Base-by-base conservation (phyloP, 2,329 filamentous ascomycete species). In the Colletotrichum salicis region DNA sequence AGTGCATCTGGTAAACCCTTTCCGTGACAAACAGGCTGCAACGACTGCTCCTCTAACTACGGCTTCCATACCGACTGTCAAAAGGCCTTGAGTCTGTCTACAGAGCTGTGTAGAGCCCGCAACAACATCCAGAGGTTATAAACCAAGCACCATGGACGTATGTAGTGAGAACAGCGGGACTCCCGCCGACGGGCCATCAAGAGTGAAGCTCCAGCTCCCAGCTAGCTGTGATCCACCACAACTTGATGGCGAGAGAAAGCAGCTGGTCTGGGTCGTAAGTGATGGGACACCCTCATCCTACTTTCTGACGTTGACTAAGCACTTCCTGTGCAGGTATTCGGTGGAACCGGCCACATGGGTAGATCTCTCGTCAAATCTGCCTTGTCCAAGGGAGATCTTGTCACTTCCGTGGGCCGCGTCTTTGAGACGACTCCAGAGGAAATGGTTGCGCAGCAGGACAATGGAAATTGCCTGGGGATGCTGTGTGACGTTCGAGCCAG, bases 311-410 rank as follows among this genome's bases (percentile, higher is more conserved):
- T 29, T 29, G 31, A 24, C 41, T 41, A 48, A 41, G 55, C 37
- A 24, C 45, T 11, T 55, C 48, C 22, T 63, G 70, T 56, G 35
- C 13, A 95, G 94, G 87, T 98, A 66, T 99, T 98, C 82, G 96
- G 96, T 60, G 95, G 94, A 60, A 98, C 95, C n/a, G 96, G 96
- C 67, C 96, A 99, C 78, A 97, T 98, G 87, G 96, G 96, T 71
- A 92, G 94, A 64, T 97, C 94, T 8, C 89, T 98, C 24, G 94
- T 96, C 71, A 96, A 96, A 78, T 91, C 89, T 66, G 94, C 93
- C 19, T 87, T 98, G 27, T 86, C 90, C 19, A 93, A 94, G 76
- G 92, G 93, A 76, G 96, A 99, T 80, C 87, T 92, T 62, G 96
- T 98, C 69, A 91, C 92, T 3, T 94, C 94, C 7, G 95, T 98